These are phyloP conservation scores for Cucumis cinereus DNA, from an alignment of 306 rosid species.

Conservation along the genomic window DNA sequence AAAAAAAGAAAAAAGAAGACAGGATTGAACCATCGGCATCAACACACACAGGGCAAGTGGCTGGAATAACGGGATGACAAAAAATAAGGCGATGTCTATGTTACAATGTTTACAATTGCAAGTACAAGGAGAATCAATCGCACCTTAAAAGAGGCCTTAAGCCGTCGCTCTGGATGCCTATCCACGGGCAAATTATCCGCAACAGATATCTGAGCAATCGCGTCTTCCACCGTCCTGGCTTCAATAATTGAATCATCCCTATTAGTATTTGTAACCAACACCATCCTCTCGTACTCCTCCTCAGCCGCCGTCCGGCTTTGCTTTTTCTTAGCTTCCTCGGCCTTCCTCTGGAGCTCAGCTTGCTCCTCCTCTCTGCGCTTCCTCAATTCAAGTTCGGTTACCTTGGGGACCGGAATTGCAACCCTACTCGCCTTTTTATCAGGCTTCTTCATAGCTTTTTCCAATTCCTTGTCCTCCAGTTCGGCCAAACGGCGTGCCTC, in stretches of 20 bases:
- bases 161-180: constrained; percentile 88
- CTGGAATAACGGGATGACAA: too few species aligned
- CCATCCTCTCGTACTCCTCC: constrained; percentile 92
- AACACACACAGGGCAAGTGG: too few species aligned
- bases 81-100: too few species aligned
- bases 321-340: constrained; percentile 47
- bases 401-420: constrained; percentile 71
- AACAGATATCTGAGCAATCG: constrained; percentile 54
- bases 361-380: constrained; percentile 58
- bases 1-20: too few species aligned
- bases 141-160: constrained; percentile 93
- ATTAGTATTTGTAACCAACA: constrained; percentile 62
- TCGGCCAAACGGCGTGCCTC: constrained; percentile 89
- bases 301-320: constrained; percentile 71
- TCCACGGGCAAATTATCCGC: constrained; percentile 55
- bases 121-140: not conserved
- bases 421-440: constrained; percentile 83
- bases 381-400: constrained; percentile 69
- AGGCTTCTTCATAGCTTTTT: constrained; percentile 47
- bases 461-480: constrained; percentile 82
- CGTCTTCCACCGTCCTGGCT: constrained; percentile 77
- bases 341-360: constrained; percentile 41
- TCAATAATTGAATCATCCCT: constrained; percentile 79
- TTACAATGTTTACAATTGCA: too few species aligned
- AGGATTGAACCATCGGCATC: too few species aligned